A percentile compares a stretch with the other conserved stretches of the same genome.
Conservation (phyloP, 106 monocot species). For the Vanilla planifolia region DNA sequence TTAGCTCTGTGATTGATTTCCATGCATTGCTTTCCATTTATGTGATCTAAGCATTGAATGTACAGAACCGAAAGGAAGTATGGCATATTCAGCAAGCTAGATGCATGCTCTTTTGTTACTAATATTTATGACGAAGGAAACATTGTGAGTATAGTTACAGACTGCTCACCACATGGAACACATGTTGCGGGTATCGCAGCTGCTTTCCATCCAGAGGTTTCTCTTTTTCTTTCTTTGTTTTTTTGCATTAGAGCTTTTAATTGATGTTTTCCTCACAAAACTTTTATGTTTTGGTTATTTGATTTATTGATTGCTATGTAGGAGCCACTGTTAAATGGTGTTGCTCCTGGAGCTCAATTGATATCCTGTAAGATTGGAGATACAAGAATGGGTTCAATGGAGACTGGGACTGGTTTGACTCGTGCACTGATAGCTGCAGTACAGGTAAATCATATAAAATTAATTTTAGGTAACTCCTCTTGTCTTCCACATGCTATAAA, state of each 20-base stretch:
- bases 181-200: conserved; percentile 97
- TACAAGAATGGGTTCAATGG: conserved; percentile 86
- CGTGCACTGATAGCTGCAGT: conserved; percentile 93
- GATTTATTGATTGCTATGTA: conserved; percentile 12
- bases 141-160: conserved; percentile 92
- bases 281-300: background rate
- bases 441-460: conserved; percentile 59
- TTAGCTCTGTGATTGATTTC: background rate
- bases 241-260: too few relatives aligned
- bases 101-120: conserved; percentile 86
- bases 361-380: conserved; percentile 99
- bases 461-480: too few relatives aligned
- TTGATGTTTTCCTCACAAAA: conserved; percentile 1
- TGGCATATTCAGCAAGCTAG: conserved; percentile 92
- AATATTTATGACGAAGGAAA: conserved; percentile 98
- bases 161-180: conserved; percentile 96
- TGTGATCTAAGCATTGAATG: background rate
- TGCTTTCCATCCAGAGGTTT: conserved; percentile 87
- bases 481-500: too few relatives aligned
- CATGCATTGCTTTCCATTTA: background rate
- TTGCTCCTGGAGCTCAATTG: conserved; percentile 94
- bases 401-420: conserved; percentile 83
- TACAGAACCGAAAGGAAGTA: conserved; percentile 79
- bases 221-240: background rate
- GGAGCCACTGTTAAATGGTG: conserved; percentile 95